A percentile compares a stretch with the other conserved stretches of the same genome.
Conservation (phyloP, 345 rosid species). For the Excoecaria agallocha region DNA sequence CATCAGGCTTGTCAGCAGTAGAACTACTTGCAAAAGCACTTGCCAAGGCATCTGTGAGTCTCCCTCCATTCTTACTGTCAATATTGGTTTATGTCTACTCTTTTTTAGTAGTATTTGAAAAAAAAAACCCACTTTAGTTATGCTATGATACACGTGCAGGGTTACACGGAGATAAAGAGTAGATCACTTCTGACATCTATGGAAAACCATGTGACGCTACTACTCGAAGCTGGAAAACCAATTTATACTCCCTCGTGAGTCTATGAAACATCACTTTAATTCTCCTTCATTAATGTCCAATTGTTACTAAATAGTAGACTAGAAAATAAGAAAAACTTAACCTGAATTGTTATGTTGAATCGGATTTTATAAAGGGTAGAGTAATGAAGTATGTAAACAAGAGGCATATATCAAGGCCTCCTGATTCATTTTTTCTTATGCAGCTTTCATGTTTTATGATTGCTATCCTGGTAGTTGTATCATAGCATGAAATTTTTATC, state of each 20-base stretch:
- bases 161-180: constrained; percentile 79
- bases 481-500: not conserved
- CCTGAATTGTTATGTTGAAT: not conserved
- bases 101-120: not conserved
- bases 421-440: not conserved
- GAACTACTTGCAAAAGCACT: constrained; percentile 91
- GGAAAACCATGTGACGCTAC: constrained; percentile 83
- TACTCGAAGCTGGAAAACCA: constrained; percentile 71
- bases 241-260: constrained; percentile 74
- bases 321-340: not conserved
- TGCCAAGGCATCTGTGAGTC: constrained; percentile 82
- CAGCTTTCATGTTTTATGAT: not conserved
- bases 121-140: not conserved
- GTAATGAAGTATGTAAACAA: not conserved
- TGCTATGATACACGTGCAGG: constrained; percentile 43
- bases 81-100: not conserved
- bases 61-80: not conserved
- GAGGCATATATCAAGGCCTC: too few relatives aligned
- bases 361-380: not conserved
- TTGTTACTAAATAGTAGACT: not conserved
- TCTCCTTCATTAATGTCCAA: constrained; percentile 1
- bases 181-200: constrained; percentile 85
- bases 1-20: constrained; percentile 73
- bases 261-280: not conserved
- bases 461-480: not conserved